Evolutionary conservation across 371 early-diverging fungal genomes (phyloP), one percentile per base, ranked within the genome.

Genomic region (Funneliformis caledonium): DNA sequence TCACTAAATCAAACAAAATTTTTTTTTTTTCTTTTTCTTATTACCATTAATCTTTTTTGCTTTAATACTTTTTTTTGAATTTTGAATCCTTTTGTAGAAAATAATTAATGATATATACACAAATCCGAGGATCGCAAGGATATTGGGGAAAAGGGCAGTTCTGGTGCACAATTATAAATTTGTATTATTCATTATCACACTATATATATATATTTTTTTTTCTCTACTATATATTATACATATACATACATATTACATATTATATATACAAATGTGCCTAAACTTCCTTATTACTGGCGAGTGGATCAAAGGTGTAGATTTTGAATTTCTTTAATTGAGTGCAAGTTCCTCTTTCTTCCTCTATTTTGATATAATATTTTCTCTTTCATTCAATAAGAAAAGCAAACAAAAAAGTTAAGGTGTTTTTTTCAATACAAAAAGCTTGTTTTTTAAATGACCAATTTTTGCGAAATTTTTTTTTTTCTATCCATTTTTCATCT

Each of bases 131-230:
- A 56, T 56, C 56, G 56, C 56, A 56, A 56, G 67, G 45, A 22
- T 22, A 42, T 19, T 14, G 45, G 22, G 33, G 42, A 22, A 74
- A 56, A 33, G 37, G 60, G 60, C 74, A 59, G 59, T 52, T 45
- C 22, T n/a, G 74, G 37, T 52, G 60, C 74, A 74, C 74, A 56
- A 26, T 42, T 74, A 72, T 50, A 72, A 74, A 74, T 43, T 56
- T 74, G 74, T 74, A 74, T 74, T 74, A 59, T 74, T 74, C 74
- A 74, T 74, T 47, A 45, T 70, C 42, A 45, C 72, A 70, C n/a
- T 72, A 48, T 72, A 22, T 45, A 26, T 33, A 26, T 26, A 26
- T 26, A 26, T 70, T 43, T 70, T 70, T 43, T 56, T 59, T 74
- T 74, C 33, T 45, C 33, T 16, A 10, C 52, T 74, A 74, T 74